Conservation (phyloP, 176 grass and related monocot species). For the Neostapfia colusana region DNA sequence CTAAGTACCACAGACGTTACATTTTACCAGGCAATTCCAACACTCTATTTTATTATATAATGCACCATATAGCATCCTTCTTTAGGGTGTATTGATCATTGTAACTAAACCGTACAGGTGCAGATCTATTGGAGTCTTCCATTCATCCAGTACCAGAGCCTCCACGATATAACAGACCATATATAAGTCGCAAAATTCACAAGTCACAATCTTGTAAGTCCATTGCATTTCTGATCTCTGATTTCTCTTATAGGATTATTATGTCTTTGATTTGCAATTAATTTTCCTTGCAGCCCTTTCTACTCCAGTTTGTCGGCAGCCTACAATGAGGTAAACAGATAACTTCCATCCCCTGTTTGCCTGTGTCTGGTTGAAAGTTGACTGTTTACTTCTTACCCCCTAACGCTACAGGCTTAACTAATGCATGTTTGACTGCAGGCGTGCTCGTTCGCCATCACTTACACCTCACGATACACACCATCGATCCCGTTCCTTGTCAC, state of each 20-base stretch:
- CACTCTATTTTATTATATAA: not conserved
- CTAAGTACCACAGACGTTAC: conserved; percentile 83
- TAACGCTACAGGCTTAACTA: not conserved
- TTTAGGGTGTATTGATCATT: conserved; percentile 9
- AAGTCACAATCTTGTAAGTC: conserved; percentile 57
- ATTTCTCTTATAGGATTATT: not conserved
- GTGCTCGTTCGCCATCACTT: conserved; percentile 42
- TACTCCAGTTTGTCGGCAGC: conserved; percentile 41
- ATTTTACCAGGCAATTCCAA: conserved; percentile 70
- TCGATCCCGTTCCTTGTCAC: conserved; percentile 58
- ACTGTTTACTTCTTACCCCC: not conserved
- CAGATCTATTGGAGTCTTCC: conserved; percentile 55
- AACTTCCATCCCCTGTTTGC: conserved; percentile 13
- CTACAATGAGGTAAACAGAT: conserved; percentile 62
- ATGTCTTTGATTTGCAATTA: conserved; percentile 14
- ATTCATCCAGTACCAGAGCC: conserved; percentile 54
- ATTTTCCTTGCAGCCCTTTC: conserved; percentile 46
- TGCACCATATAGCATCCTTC: not conserved
- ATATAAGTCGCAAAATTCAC: conserved; percentile 49
- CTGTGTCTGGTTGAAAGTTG: not conserved
- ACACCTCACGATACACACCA: conserved; percentile 39
- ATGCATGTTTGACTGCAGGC: conserved; percentile 41
- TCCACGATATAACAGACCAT: conserved; percentile 43
- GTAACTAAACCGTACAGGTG: conserved; percentile 38
- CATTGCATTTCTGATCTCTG: conserved; percentile 14